Conservation (phyloP, 768 basidiomycete species). For the Russula sp. region DNA sequence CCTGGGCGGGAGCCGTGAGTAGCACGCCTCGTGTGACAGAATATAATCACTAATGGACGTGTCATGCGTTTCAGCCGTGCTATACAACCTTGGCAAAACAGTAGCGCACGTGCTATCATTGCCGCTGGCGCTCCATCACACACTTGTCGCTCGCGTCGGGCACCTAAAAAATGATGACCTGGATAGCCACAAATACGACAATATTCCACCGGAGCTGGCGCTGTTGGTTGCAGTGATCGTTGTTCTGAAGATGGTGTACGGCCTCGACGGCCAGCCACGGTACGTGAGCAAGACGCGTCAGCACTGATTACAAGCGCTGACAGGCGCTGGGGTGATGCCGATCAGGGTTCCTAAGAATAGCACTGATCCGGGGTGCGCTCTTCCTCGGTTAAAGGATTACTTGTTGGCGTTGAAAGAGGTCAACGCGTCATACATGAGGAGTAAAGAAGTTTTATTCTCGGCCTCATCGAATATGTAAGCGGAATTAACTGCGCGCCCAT, state of each 20-base stretch:
- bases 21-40: conserved; percentile 22
- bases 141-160: conserved; percentile 46
- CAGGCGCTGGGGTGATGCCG: conserved; percentile 39
- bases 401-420: conserved; percentile 18
- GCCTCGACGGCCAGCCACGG: conserved; percentile 69
- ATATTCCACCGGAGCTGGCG: conserved; percentile 64
- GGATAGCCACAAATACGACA: conserved; percentile 55
- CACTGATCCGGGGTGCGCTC: conserved; percentile 27
- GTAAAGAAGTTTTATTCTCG: conserved; percentile 23
- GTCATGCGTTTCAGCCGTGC: conserved; percentile 46
- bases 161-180: conserved; percentile 42
- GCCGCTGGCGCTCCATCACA: conserved; percentile 58
- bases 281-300: conserved; percentile 30
- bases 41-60: conserved; percentile 20
- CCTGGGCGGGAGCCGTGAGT: conserved; percentile 73
- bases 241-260: conserved; percentile 82
- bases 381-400: conserved; percentile 28
- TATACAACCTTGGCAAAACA: conserved; percentile 64
- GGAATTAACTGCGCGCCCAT: not conserved
- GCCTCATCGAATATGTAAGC: conserved; percentile 26
- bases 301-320: not conserved
- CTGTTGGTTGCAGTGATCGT: conserved; percentile 60
- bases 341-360: conserved; percentile 33
- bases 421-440: conserved; percentile 13
- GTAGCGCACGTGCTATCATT: conserved; percentile 54